Conservation (phyloP, 805 yeast species). For the Metschnikowia orientalis region DNA sequence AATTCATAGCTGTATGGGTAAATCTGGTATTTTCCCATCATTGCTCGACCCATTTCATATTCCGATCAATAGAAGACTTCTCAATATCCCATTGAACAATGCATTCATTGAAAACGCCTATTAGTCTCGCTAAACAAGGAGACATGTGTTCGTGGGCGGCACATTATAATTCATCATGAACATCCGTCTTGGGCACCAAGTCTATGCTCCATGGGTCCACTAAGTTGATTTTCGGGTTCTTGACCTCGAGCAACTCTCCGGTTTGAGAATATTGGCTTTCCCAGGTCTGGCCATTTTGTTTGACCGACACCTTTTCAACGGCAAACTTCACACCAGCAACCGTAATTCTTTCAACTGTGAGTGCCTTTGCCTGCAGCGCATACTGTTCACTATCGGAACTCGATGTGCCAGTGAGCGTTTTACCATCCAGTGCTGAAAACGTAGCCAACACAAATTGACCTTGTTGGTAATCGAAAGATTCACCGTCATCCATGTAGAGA, state of each 20-base stretch:
- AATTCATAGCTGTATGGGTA: too few species aligned
- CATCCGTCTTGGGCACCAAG: background rate
- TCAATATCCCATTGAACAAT: too few species aligned
- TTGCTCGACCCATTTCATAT: too few species aligned
- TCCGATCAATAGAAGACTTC: too few species aligned
- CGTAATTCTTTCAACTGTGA: conserved; percentile 52
- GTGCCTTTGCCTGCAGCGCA: conserved; percentile 24
- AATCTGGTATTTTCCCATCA: too few species aligned
- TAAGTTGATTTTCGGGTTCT: conserved; percentile 9
- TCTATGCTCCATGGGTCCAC: conserved; percentile 10
- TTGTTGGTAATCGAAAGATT: conserved; percentile 50
- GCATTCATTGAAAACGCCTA: too few species aligned
- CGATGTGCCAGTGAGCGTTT: conserved; percentile 5
- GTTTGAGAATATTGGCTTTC: conserved; percentile 17
- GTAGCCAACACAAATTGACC: conserved; percentile 48
- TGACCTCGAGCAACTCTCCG: conserved; percentile 6
- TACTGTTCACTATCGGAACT: conserved; percentile 7
- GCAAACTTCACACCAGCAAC: conserved; percentile 37
- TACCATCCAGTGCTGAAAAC: conserved; percentile 23
- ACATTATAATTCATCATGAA: conserved; percentile 15
- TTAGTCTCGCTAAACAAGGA: too few species aligned
- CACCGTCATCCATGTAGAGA: conserved; percentile 83
- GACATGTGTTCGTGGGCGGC: too few species aligned
- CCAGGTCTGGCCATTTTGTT: conserved; percentile 39
- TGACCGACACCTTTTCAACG: conserved; percentile 23